Evolutionary conservation across 306 rosid genomes (phyloP).

Genomic region (Rosa chinensis): DNA sequence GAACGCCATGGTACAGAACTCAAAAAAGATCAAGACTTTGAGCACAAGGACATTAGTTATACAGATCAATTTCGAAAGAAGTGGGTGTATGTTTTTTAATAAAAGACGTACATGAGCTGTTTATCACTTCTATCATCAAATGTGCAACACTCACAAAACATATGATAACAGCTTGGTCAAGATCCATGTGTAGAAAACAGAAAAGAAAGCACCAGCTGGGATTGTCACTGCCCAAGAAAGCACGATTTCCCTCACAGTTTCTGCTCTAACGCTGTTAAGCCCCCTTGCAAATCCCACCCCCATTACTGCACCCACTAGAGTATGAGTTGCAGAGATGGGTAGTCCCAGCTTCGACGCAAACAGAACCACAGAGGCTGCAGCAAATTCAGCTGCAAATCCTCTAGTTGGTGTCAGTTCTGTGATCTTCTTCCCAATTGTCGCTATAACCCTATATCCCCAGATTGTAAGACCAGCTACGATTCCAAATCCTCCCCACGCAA

Average conservation of each 20-base stretch:
- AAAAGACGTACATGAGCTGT: constrained; percentile 24
- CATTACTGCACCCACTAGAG: constrained; percentile 97
- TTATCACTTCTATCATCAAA: constrained; percentile 22
- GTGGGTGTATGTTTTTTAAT: constrained; percentile 20
- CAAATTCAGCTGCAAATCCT: constrained; percentile 98
- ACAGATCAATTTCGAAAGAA: constrained; percentile 23
- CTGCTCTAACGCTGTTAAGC: constrained; percentile 79
- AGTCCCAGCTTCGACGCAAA: constrained; percentile 81
- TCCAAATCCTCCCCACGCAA: constrained; percentile 99
- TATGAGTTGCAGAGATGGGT: constrained; percentile 93
- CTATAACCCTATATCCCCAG: constrained; percentile 97
- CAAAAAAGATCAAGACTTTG: background rate
- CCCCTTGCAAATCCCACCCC: constrained; percentile 99
- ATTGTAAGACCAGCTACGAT: constrained; percentile 92
- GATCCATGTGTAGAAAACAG: constrained; percentile 86
- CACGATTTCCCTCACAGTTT: constrained; percentile 93
- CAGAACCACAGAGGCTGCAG: constrained; percentile 92
- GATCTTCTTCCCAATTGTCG: constrained; percentile 93
- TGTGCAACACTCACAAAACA: constrained; percentile 51
- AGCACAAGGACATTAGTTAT: constrained; percentile 6
- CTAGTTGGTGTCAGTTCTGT: constrained; percentile 96
- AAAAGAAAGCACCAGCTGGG: constrained; percentile 75
- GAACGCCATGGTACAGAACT: background rate
- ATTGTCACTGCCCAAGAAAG: constrained; percentile 90
- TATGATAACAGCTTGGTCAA: constrained; percentile 69